Conservation (phyloP, 2,329 filamentous ascomycete genomes). For the Verticillium zaregamsianum region DNA sequence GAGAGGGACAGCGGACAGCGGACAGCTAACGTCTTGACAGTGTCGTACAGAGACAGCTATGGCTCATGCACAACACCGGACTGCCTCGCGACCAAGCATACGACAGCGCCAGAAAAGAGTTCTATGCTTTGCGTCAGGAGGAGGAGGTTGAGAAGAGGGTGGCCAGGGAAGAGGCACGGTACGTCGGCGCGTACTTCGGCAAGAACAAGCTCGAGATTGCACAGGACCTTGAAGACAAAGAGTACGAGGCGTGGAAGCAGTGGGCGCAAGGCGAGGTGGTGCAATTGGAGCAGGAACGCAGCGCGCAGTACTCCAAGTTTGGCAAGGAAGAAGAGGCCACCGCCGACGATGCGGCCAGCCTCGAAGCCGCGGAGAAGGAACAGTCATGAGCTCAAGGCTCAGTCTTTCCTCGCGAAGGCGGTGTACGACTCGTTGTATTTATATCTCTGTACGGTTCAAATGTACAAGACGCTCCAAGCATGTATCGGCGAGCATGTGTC, state of each 20-base stretch:
- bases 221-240: constrained; percentile 75
- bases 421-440: background rate
- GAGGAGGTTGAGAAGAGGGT: constrained; percentile 81
- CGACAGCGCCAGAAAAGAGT: constrained; percentile 82
- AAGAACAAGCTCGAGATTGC: constrained; percentile 70
- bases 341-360: constrained; percentile 17
- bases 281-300: constrained; percentile 33
- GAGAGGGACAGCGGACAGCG: background rate
- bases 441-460: background rate
- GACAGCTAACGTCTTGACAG: constrained; percentile 38
- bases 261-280: constrained; percentile 60
- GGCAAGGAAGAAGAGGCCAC: constrained; percentile 22
- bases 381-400: background rate
- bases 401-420: background rate
- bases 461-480: background rate
- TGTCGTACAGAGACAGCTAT: constrained; percentile 88
- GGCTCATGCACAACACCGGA: constrained; percentile 66
- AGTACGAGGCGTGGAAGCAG: constrained; percentile 79
- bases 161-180: constrained; percentile 80
- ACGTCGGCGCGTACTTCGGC: constrained; percentile 86
- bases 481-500: background rate
- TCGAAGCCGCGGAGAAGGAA: constrained; percentile 4
- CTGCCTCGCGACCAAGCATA: constrained; percentile 69
- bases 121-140: constrained; percentile 78
- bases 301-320: constrained; percentile 38